These are phyloP conservation scores for Meira nashicola DNA, from an alignment of 1,284 basidiomycete species.

Conservation along the genomic window DNA sequence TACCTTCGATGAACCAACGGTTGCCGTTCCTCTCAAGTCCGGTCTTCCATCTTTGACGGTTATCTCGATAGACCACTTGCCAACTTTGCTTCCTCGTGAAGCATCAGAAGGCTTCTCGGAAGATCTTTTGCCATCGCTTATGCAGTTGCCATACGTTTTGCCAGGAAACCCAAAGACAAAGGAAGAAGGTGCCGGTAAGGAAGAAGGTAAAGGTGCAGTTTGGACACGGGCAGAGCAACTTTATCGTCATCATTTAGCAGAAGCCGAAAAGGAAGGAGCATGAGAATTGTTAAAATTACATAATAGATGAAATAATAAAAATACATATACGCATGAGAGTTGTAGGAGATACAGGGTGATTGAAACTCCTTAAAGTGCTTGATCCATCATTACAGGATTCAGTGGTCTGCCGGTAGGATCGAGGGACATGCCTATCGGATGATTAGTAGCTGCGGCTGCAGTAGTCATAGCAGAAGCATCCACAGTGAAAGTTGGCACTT, in stretches of 20 bases:
- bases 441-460: no score
- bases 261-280: conserved; percentile 35
- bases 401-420: no score
- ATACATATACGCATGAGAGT: not conserved
- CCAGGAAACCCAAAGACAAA: conserved; percentile 9
- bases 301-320: not conserved
- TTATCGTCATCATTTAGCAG: conserved; percentile 71
- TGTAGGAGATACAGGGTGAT: not conserved
- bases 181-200: conserved; percentile 22
- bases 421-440: no score
- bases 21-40: conserved; percentile 61
- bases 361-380: not conserved
- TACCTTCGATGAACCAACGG: conserved; percentile 88
- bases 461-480: no score
- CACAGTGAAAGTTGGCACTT: not conserved
- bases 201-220: conserved; percentile 57
- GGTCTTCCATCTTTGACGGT: conserved; percentile 63
- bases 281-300: not conserved
- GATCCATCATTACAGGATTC: no score
- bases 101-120: conserved; percentile 91
- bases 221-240: conserved; percentile 87
- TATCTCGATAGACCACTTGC: conserved; percentile 95
- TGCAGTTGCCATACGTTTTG: conserved; percentile 40
- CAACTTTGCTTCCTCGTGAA: conserved; percentile 90
- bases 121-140: conserved; percentile 75